Conservation (phyloP, 495 filamentous ascomycete genomes). For the Penicillium macrosclerotiorum region DNA sequence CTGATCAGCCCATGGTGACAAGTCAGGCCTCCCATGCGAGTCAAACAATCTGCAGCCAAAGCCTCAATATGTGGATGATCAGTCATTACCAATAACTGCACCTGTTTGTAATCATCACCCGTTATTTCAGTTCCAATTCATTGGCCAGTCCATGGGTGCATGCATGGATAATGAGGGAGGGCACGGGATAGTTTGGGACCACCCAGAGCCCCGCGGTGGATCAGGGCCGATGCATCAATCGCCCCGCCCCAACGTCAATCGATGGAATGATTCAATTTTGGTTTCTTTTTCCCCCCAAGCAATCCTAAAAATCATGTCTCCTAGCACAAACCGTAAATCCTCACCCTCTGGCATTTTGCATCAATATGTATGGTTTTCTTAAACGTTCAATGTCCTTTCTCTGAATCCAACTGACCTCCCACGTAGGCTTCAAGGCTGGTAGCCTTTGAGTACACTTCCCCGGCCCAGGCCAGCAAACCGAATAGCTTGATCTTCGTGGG, state of each 20-base stretch:
- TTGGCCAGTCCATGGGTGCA: no score
- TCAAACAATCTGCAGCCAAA: no score
- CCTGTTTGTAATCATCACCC: no score
- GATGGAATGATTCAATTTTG: no score
- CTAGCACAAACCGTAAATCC: constrained; percentile 2
- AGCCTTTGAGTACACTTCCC: constrained; percentile 55
- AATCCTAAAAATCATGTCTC: constrained; percentile 14
- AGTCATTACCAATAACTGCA: no score
- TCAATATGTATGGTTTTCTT: constrained; percentile 32
- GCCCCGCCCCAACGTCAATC: no score
- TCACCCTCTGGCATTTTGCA: constrained; percentile 38
- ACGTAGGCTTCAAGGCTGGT: constrained; percentile 50
- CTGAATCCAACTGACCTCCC: constrained; percentile 6
- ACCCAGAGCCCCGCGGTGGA: constrained; percentile 17
- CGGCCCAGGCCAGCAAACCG: constrained; percentile 27
- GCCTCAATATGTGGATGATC: no score
- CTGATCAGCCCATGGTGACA: no score
- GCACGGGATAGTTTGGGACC: no score
- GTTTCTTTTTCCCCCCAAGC: neutral
- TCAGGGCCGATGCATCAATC: constrained; percentile 11
- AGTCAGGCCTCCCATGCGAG: no score
- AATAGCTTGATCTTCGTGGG: constrained; percentile 82
- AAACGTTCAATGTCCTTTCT: neutral
- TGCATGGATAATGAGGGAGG: no score
- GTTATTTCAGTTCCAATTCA: no score